Evolutionary conservation across 2,329 filamentous ascomycete genomes (phyloP).

Genomic region (Sordariomycetes sp.): DNA sequence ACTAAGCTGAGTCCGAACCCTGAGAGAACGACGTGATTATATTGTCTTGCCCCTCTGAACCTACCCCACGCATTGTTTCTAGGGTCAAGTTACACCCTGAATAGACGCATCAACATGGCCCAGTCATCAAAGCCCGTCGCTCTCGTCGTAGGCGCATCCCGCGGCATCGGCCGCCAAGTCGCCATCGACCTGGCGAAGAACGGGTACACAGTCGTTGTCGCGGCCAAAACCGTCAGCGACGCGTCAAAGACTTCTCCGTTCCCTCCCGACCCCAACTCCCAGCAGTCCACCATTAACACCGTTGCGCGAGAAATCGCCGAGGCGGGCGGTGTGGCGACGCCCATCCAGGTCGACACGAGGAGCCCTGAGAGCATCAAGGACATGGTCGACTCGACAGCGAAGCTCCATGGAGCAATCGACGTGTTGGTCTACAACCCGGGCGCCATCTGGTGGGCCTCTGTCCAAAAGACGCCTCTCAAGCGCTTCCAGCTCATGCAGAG

Average conservation of each 20-base stretch:
- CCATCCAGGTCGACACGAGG: conserved; percentile 59
- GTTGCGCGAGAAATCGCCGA: conserved; percentile 61
- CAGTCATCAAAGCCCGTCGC: conserved; percentile 34
- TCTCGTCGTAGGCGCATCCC: conserved; percentile 60
- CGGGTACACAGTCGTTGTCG: conserved; percentile 45
- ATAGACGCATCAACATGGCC: neutral
- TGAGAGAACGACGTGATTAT: too few species aligned
- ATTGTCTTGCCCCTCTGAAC: too few species aligned
- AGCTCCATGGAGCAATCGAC: conserved; percentile 52
- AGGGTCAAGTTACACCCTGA: too few species aligned
- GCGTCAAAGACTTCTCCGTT: conserved; percentile 37
- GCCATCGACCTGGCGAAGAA: conserved; percentile 63
- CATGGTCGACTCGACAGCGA: conserved; percentile 46
- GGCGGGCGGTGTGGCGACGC: conserved; percentile 48
- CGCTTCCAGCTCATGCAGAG: conserved; percentile 66
- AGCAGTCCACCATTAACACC: conserved; percentile 64
- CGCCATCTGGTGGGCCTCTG: conserved; percentile 72
- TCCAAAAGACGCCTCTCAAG: conserved; percentile 59
- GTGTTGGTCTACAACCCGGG: conserved; percentile 73
- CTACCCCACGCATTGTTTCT: too few species aligned
- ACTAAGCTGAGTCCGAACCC: too few species aligned
- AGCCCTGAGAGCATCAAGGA: conserved; percentile 44
- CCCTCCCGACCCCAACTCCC: conserved; percentile 65
- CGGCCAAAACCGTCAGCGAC: conserved; percentile 62
- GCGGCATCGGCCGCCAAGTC: conserved; percentile 71